Evolutionary conservation across 306 rosid genomes (phyloP), one percentile per base, ranked within the genome.

Genomic region (Trichosanthes cucumerina): DNA sequence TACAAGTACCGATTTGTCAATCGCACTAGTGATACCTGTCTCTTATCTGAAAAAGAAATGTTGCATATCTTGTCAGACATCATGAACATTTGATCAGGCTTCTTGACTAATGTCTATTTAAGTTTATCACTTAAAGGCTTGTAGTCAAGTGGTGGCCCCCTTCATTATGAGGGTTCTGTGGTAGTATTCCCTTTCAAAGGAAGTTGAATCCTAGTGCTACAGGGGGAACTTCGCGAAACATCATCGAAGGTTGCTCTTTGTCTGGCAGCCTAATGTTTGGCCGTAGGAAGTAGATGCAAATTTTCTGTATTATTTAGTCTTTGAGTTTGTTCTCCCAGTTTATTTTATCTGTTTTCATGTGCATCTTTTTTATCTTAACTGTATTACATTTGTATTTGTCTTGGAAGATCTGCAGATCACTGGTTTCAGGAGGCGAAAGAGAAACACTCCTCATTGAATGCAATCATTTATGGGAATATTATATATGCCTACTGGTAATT

Each of bases 331-430:
- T 19, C 74, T 9, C 74, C 18, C 23, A 66, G 12, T 47, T 72
- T 47, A 3, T 47, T 47, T 24, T 21, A 39, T 72, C 41, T 26
- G 43, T 26, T 26, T 46, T 15, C 41, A 47, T 46, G 3, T 72
- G 77, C 54, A 38, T 77, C 52, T 28, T 19, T 57, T 56, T 70
- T 23, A 23, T 77, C 79, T 77, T 21, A 38, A 57, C 81, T 85
- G 90, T 80, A 59, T 80, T 84, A 38, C 76, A 77, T 86, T 79
- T 78, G 88, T 43, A 72, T 84, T 81, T 86, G 59, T 85, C 83
- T 85, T 86, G 90, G 86, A 95, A 95, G 98, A 92, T 93, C 91
- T 87, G 98, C 98, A 92, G 98, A 92, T 87, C 84, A 66, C 79
- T 95, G 97, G 98, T 95, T 92, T 81, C 79, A 88, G 86, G 96